Conservation (phyloP, 2,329 filamentous ascomycete genomes). For the Cladosporium sphaerospermum region DNA sequence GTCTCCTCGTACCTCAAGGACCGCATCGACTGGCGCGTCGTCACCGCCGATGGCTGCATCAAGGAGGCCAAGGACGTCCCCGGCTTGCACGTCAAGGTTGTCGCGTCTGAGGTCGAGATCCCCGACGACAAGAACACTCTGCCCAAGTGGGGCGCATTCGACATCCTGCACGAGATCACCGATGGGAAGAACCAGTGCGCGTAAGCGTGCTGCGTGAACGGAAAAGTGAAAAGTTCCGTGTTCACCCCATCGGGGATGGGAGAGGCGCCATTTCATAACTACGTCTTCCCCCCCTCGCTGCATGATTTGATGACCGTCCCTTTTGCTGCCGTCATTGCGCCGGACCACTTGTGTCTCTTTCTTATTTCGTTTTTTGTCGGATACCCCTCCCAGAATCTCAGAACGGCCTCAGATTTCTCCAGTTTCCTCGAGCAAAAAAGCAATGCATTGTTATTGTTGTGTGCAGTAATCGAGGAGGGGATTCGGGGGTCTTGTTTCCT, state of each 20-base stretch:
- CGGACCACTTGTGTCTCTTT: not conserved
- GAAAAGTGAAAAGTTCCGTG: not conserved
- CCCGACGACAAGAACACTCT: conserved; percentile 1
- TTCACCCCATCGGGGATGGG: not conserved
- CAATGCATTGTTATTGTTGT: too few species aligned
- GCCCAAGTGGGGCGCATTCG: conserved; percentile 5
- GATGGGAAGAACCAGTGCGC: conserved; percentile 5
- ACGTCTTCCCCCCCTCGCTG: not conserved
- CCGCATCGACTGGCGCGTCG: conserved; percentile 10
- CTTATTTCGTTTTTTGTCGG: conserved; percentile 3
- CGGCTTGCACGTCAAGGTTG: conserved; percentile 8
- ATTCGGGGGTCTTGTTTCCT: too few species aligned
- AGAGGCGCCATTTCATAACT: not conserved
- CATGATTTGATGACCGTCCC: conserved; percentile 6
- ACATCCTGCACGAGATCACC: conserved; percentile 9
- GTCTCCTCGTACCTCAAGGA: conserved; percentile 10
- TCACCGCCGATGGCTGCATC: conserved; percentile 7
- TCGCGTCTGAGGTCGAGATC: conserved; percentile 9
- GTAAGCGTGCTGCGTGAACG: not conserved
- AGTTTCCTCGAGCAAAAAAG: too few species aligned
- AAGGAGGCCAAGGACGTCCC: conserved; percentile 9
- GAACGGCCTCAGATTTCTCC: too few species aligned
- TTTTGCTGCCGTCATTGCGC: conserved; percentile 1
- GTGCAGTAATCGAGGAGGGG: too few species aligned
- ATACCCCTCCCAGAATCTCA: not conserved